Evolutionary conservation across 805 yeast species (phyloP).

Genomic region (Sungouiozyma ichnusensis): DNA sequence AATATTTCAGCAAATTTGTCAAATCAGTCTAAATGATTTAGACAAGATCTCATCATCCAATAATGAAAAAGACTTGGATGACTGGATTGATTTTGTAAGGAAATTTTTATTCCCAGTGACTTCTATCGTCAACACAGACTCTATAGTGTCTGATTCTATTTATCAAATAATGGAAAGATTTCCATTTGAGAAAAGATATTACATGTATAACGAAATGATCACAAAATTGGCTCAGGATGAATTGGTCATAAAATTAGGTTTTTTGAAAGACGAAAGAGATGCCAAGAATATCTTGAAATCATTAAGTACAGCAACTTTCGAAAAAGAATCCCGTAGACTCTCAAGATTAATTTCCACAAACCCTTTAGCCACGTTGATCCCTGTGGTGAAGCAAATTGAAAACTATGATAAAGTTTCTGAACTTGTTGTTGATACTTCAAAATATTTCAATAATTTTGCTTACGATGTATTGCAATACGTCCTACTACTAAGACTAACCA

Average conservation of each 20-base stretch:
- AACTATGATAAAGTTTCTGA: conserved; percentile 81
- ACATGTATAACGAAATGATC: conserved; percentile 70
- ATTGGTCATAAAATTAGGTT: conserved; percentile 46
- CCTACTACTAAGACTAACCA: conserved; percentile 56
- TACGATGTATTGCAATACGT: conserved; percentile 81
- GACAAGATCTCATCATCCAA: conserved; percentile 5
- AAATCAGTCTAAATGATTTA: conserved; percentile 41
- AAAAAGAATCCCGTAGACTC: conserved; percentile 59
- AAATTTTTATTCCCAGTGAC: conserved; percentile 58
- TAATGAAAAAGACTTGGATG: conserved; percentile 8
- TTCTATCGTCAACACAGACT: conserved; percentile 42
- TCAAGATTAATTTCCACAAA: conserved; percentile 64
- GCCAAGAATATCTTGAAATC: conserved; percentile 73
- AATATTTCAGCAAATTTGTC: conserved; percentile 48
- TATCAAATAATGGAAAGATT: conserved; percentile 43
- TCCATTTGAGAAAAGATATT: conserved; percentile 55
- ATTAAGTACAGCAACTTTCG: conserved; percentile 68
- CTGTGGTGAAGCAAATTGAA: conserved; percentile 72
- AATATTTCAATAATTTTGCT: conserved; percentile 61
- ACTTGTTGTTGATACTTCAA: conserved; percentile 68
- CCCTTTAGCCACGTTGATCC: conserved; percentile 67
- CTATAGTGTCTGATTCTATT: conserved; percentile 51
- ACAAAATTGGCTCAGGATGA: conserved; percentile 46
- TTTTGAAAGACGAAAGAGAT: conserved; percentile 60
- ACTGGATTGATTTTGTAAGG: conserved; percentile 56